These are phyloP conservation scores for Raffaelea albimanens DNA, from an alignment of 2,329 filamentous ascomycete species.

Conservation along the genomic window DNA sequence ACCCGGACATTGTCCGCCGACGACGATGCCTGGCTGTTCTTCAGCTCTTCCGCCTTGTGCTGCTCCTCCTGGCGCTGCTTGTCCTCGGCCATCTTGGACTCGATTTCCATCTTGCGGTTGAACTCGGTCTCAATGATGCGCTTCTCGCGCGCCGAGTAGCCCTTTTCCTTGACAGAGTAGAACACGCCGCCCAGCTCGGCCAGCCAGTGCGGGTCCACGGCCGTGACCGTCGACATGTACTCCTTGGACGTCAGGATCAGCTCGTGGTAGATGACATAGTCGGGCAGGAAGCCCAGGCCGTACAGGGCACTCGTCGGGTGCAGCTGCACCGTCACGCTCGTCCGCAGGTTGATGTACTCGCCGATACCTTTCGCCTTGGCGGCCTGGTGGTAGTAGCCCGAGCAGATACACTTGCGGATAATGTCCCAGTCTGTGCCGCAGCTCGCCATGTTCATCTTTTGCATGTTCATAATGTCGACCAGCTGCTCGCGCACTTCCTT, in stretches of 20 bases:
- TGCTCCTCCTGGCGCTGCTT: slow-evolving; percentile 57
- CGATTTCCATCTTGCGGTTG: slow-evolving; percentile 86
- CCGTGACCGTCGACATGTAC: slow-evolving; percentile 95
- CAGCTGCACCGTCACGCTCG: slow-evolving; percentile 85
- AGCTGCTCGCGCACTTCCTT: slow-evolving; percentile 94
- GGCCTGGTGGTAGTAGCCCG: slow-evolving; percentile 95
- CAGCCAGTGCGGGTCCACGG: slow-evolving; percentile 94
- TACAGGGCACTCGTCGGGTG: slow-evolving; percentile 93
- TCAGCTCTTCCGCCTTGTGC: slow-evolving; percentile 38
- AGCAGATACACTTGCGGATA: slow-evolving; percentile 92
- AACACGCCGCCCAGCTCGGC: slow-evolving; percentile 95
- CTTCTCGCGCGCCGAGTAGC: slow-evolving; percentile 80
- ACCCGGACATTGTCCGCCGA: background rate
- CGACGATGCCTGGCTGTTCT: slow-evolving; percentile 37
- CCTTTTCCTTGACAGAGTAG: slow-evolving; percentile 96
- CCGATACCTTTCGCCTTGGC: slow-evolving; percentile 93
- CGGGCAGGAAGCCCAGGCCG: slow-evolving; percentile 83
- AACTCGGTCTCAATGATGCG: slow-evolving; percentile 85
- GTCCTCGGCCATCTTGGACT: slow-evolving; percentile 83
- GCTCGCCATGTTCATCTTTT: slow-evolving; percentile 78
- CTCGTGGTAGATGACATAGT: slow-evolving; percentile 97
- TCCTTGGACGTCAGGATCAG: slow-evolving; percentile 94
- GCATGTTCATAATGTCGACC: slow-evolving; percentile 84
- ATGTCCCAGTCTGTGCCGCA: slow-evolving; percentile 97
- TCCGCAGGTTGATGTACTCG: slow-evolving; percentile 94